Base-by-base conservation (phyloP, 2,329 filamentous ascomycete species). In the Cladosporium colombiae region DNA sequence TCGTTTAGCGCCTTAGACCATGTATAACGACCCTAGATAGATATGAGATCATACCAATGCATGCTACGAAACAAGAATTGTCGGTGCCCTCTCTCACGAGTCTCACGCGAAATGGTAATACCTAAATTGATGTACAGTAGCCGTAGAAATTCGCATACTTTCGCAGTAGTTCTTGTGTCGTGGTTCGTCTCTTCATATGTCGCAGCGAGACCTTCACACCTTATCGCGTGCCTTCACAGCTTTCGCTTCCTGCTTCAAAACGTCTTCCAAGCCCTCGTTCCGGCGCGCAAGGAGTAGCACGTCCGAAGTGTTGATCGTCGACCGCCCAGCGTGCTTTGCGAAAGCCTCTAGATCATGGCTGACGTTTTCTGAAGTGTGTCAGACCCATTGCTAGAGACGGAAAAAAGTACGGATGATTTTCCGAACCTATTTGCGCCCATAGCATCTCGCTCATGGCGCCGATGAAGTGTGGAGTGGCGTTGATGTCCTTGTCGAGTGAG, bases 201-300 rank as follows among this genome's bases (percentile, higher is more conserved):
- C 8, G 8, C 40, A 6, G 5, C 40, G 23, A 21, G 40, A 46
- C 2, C n/a, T 46, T 56, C 57, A 56, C 21, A 33, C 57, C 37
- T 59, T 59, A 4, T 53, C 40, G 16, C 56, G 55, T 52, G 65
- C 61, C 61, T 71, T 72, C 18, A 78, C 72, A 6, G 71, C 80
- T 64, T 93, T 89, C 31, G 93, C 81, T 72, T 88, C 88, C 60
- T 86, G 83, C 76, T 86, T 85, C 74, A 99, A 84, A 37, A 98
- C 88, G 18, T 84, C 84, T 71, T 93, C 88, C 23, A 99, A 79
- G 21, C 93, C 92, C 65, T 93, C 91, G 72, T 98, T 99, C 66
- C 94, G 88, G 68, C 95, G 84, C 29, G 92, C 89, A 33, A 99
- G 86, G 8, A 99, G 85, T 73, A 98, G 81, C 14, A 98, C 93